phyloP scores from a whole-genome alignment of 1,284 basidiomycete genomes.

The Mixia osmundae region DNA sequence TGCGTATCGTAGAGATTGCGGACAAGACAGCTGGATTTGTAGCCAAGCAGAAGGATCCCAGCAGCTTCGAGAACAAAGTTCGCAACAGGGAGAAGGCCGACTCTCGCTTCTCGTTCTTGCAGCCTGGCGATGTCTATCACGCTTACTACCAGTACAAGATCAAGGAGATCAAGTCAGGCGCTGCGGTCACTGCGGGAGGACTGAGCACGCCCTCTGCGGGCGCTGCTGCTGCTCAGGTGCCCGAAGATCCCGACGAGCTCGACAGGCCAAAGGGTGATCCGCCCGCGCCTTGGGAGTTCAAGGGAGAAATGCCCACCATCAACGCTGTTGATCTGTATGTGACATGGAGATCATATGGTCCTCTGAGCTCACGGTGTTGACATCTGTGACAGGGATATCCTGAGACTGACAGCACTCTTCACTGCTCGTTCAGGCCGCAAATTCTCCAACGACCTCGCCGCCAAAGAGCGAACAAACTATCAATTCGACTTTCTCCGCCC shows the following conservation, averaged over 20 bases:
- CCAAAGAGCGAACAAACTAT: slow-evolving; percentile 79
- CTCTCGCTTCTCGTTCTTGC: slow-evolving; percentile 90
- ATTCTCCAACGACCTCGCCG: slow-evolving; percentile 63
- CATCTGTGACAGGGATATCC: slow-evolving; percentile 21
- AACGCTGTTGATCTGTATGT: slow-evolving; percentile 72
- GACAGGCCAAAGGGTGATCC: slow-evolving; percentile 44
- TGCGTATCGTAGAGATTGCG: slow-evolving; percentile 45
- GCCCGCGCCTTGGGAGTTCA: slow-evolving; percentile 41
- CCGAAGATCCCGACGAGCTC: slow-evolving; percentile 27
- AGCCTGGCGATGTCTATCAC: slow-evolving; percentile 77
- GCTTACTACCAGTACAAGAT: slow-evolving; percentile 81
- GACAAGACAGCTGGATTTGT: slow-evolving; percentile 91
- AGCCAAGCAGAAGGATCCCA: slow-evolving; percentile 66
- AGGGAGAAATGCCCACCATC: slow-evolving; percentile 68
- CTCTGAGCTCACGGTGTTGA: slow-evolving; percentile 5
- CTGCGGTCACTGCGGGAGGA: slow-evolving; percentile 13
- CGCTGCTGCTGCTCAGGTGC: slow-evolving; percentile 20
- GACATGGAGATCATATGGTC: not conserved
- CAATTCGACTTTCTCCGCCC: slow-evolving; percentile 96
- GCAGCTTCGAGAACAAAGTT: slow-evolving; percentile 82
- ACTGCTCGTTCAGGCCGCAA: slow-evolving; percentile 71
- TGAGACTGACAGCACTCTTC: slow-evolving; percentile 67
- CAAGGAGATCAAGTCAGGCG: slow-evolving; percentile 44
- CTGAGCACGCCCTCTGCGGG: slow-evolving; percentile 4
- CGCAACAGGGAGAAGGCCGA: slow-evolving; percentile 79